A percentile compares a stretch with the other conserved stretches of the same genome.
These are phyloP conservation scores for Kockovaella imperatae DNA, from an alignment of 768 basidiomycete genomes.

Conservation along the genomic window DNA sequence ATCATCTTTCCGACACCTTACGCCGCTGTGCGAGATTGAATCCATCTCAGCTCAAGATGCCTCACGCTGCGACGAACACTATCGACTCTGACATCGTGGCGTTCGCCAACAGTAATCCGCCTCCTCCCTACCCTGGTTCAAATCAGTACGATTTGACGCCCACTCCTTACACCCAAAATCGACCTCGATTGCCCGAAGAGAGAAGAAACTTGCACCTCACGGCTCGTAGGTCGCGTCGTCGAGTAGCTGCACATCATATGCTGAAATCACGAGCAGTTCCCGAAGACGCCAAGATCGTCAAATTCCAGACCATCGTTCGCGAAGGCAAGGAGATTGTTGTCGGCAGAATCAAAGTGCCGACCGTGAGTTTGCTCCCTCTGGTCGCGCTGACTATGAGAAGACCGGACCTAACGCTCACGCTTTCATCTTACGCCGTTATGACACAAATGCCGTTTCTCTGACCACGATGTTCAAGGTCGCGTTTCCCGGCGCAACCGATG, in stretches of 20 bases:
- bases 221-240: constrained; percentile 15
- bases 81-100: constrained; percentile 16
- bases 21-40: too few species aligned
- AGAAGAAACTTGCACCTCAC: constrained; percentile 26
- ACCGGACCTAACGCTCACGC: constrained; percentile 59
- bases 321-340: constrained; percentile 84
- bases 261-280: constrained; percentile 24
- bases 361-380: constrained; percentile 49
- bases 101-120: constrained; percentile 24
- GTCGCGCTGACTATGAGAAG: constrained; percentile 46
- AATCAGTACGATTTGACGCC: constrained; percentile 25
- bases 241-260: not conserved
- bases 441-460: constrained; percentile 82
- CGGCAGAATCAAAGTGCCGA: constrained; percentile 81
- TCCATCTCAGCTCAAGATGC: too few species aligned
- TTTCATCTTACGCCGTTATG: constrained; percentile 86
- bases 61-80: not conserved
- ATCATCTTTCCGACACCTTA: too few species aligned
- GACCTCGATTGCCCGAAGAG: constrained; percentile 29
- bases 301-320: constrained; percentile 83
- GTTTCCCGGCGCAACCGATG: constrained; percentile 70
- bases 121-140: constrained; percentile 26
- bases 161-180: constrained; percentile 21
- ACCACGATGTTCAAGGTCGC: constrained; percentile 97
- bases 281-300: constrained; percentile 51